Base-by-base conservation (phyloP, 2,329 filamentous ascomycete species). In the Aspergillus cejpii region DNA sequence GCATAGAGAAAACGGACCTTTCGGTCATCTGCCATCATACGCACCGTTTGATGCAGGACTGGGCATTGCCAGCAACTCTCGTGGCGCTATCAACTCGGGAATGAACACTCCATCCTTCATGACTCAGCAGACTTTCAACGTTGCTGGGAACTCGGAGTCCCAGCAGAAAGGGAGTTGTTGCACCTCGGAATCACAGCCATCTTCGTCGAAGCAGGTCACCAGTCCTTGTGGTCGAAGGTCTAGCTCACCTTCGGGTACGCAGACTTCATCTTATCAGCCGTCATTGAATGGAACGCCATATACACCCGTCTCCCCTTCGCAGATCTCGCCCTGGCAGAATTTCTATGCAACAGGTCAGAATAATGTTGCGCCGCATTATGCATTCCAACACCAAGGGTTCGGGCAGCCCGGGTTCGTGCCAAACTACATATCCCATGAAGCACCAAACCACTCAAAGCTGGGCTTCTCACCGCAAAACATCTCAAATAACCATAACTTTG, bases 221-320 rank as follows among this genome's bases (percentile, higher is more conserved):
- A 48, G 54, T 19, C 64, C 64, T 44, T 67, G 64, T 46, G 67
- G 65, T 37, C 49, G 47, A 37, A 58, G 53, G 14, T 41, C 57
- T 15, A 37, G 41, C 8, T 29, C 34, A 12, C 37, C 8, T 23
- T 37, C 17, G 39, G 11, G 11, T 28, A 14, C 12, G 37, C 34
- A 31, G 23, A 26, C 14, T 43, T 10, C 17, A 19, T 34, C 50
- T 6, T 48, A 50, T 28, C 29, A 43, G 36, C 8, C 47, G 24
- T 19, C 34, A 5, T 53, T 51, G 44, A 48, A 50, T 31, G 33
- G 37, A 11, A 44, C 51, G 19, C 37, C 45, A 19, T 59, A 57
- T 29, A 37, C 51, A 20, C 42, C 54, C 5, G 48, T 45, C 12
- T 29, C 52, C 3, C 27, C 47, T 3, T 38, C 53, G 1, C 54